These are phyloP conservation scores for Nannizzia gypsea DNA, from an alignment of 2,329 filamentous ascomycete genomes.

Conservation along the genomic window DNA sequence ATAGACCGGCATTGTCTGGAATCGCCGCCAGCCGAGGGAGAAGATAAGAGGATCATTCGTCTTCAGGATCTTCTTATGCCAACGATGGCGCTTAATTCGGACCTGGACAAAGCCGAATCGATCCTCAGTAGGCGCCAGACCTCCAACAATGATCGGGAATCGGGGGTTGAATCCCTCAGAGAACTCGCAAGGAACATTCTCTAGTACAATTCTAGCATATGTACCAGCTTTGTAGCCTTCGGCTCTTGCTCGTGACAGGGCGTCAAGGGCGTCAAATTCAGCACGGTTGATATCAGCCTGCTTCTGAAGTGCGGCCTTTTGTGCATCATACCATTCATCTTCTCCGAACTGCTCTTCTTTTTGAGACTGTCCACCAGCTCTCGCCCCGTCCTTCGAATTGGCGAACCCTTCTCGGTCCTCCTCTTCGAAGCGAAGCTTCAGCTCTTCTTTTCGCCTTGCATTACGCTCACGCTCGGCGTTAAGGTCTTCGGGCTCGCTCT, in stretches of 20 bases:
- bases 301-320: conserved; percentile 90
- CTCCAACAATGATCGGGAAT: conserved; percentile 77
- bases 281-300: conserved; percentile 93
- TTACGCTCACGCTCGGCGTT: conserved; percentile 85
- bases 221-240: conserved; percentile 88
- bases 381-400: conserved; percentile 73
- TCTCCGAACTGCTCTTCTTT: conserved; percentile 77
- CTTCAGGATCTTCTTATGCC: conserved; percentile 99
- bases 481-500: conserved; percentile 40
- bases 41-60: conserved; percentile 96
- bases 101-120: conserved; percentile 92
- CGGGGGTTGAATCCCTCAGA: conserved; percentile 67
- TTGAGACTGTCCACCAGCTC: conserved; percentile 55
- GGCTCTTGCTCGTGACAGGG: conserved; percentile 66
- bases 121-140: conserved; percentile 86
- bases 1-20: conserved; percentile 86
- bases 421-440: conserved; percentile 89
- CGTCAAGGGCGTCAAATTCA: conserved; percentile 81
- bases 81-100: conserved; percentile 90
- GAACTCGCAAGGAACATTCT: conserved; percentile 85
- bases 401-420: conserved; percentile 90
- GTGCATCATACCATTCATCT: conserved; percentile 96
- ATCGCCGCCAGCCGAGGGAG: conserved; percentile 89
- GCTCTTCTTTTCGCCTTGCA: conserved; percentile 82
- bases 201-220: conserved; percentile 82